phyloP scores from a whole-genome alignment of 2,329 filamentous ascomycete genomes.

The Cladosporium sp. region DNA sequence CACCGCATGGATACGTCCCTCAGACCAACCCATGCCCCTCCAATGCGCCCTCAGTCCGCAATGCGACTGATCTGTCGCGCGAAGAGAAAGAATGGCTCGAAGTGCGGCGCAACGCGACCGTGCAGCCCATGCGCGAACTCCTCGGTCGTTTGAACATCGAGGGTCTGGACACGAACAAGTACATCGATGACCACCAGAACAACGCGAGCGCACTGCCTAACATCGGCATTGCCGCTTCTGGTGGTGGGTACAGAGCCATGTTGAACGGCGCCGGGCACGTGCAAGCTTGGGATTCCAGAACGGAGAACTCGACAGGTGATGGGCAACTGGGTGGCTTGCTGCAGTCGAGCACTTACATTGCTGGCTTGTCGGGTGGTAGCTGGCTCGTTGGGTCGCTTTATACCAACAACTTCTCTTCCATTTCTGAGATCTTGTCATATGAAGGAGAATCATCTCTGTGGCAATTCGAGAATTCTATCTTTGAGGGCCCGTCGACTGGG shows the following conservation, averaged over 20 bases:
- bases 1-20: constrained; percentile 69
- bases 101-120: constrained; percentile 66
- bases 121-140: constrained; percentile 70
- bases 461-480: constrained; percentile 60
- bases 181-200: constrained; percentile 58
- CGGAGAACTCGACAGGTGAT: constrained; percentile 52
- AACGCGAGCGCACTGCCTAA: constrained; percentile 60
- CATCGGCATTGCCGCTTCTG: constrained; percentile 73
- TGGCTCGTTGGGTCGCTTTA: constrained; percentile 83
- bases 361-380: constrained; percentile 75
- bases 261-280: constrained; percentile 77
- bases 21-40: constrained; percentile 63
- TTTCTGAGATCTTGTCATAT: constrained; percentile 50
- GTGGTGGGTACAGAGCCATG: constrained; percentile 79
- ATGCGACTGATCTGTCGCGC: constrained; percentile 57
- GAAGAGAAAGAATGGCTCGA: constrained; percentile 72
- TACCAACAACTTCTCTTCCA: constrained; percentile 71
- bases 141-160: constrained; percentile 68
- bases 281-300: constrained; percentile 75
- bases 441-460: constrained; percentile 46
- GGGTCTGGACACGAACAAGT: constrained; percentile 71
- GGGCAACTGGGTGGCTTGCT: constrained; percentile 77
- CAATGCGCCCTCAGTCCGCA: constrained; percentile 64
- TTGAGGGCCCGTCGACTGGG: constrained; percentile 52
- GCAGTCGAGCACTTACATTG: constrained; percentile 74